phyloP scores from a whole-genome alignment of 2,329 filamentous ascomycete species.

The Aspergillus viridinutans region DNA sequence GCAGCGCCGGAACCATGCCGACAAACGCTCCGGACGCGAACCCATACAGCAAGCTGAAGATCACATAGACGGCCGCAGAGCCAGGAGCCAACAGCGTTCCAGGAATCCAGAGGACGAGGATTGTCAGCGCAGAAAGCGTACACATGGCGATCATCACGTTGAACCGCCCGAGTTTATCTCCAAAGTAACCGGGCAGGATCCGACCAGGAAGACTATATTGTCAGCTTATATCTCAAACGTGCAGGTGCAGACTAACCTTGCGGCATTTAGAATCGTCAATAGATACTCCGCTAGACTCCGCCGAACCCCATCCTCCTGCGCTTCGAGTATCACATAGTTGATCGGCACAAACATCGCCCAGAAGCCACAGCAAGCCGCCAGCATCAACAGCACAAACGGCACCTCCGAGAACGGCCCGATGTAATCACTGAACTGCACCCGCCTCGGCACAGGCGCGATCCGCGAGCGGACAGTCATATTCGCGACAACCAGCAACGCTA shows the following conservation, averaged over 20 bases:
- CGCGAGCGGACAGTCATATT: constrained; percentile 50
- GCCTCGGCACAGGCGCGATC: constrained; percentile 23
- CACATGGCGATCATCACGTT: constrained; percentile 27
- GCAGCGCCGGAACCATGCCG: constrained; percentile 57
- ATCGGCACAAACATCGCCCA: constrained; percentile 58
- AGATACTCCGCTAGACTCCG: constrained; percentile 48
- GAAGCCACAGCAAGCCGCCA: constrained; percentile 54
- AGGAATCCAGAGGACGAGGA: constrained; percentile 50
- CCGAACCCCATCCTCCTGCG: constrained; percentile 47
- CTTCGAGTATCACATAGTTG: constrained; percentile 48
- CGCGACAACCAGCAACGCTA: constrained; percentile 53
- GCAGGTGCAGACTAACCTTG: constrained; percentile 17
- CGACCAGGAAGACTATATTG: constrained; percentile 49
- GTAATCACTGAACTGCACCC: no score
- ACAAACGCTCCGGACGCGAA: constrained; percentile 65
- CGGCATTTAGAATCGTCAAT: constrained; percentile 51
- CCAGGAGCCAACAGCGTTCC: constrained; percentile 30
- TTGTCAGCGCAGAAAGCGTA: constrained; percentile 43
- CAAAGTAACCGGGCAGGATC: constrained; percentile 51
- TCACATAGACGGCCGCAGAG: constrained; percentile 54
- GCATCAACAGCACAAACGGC: constrained; percentile 42
- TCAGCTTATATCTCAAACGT: background rate
- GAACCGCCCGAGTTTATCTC: constrained; percentile 45
- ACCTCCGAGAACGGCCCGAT: constrained; percentile 43
- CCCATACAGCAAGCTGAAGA: constrained; percentile 62